These are phyloP conservation scores for Lachnellula willkommii DNA, from an alignment of 2,329 filamentous ascomycete species.

Conservation along the genomic window DNA sequence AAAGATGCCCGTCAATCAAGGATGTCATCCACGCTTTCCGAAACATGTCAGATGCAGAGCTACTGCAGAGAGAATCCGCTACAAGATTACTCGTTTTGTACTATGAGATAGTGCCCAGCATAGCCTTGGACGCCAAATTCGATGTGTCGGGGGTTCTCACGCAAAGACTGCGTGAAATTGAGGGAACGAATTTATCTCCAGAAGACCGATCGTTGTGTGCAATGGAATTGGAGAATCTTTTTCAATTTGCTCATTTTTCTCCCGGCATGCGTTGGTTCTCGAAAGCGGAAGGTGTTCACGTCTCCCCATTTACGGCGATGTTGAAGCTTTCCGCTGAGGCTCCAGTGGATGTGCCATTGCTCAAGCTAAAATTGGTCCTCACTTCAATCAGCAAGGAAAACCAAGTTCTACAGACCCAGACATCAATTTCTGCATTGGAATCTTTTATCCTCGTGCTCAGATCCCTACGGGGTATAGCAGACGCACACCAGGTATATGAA, in stretches of 20 bases:
- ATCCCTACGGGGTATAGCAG: slow-evolving; percentile 25
- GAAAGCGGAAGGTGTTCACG: slow-evolving; percentile 57
- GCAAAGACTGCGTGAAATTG: slow-evolving; percentile 58
- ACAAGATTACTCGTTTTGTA: slow-evolving; percentile 77
- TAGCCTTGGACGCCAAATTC: slow-evolving; percentile 78
- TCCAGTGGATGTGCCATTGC: slow-evolving; percentile 42
- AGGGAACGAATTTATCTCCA: slow-evolving; percentile 38
- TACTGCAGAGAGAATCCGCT: slow-evolving; percentile 72
- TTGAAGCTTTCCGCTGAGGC: slow-evolving; percentile 53
- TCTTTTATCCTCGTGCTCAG: slow-evolving; percentile 40
- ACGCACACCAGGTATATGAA: slow-evolving; percentile 48
- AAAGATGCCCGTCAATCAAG: slow-evolving; percentile 74
- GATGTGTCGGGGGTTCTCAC: slow-evolving; percentile 77
- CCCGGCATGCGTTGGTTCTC: slow-evolving; percentile 88
- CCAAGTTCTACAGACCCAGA: slow-evolving; percentile 54
- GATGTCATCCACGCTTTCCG: slow-evolving; percentile 72
- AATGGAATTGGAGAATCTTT: slow-evolving; percentile 74
- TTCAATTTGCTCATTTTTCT: slow-evolving; percentile 74
- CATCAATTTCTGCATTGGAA: slow-evolving; percentile 40
- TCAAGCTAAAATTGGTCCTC: slow-evolving; percentile 51
- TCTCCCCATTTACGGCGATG: slow-evolving; percentile 68
- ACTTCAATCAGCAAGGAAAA: slow-evolving; percentile 58
- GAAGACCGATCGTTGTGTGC: slow-evolving; percentile 53
- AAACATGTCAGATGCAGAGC: slow-evolving; percentile 59
- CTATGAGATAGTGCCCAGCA: slow-evolving; percentile 73